Evolutionary conservation across 139 green algal genomes (phyloP).

Genomic region (Chlamydomonas asymmetrica): DNA sequence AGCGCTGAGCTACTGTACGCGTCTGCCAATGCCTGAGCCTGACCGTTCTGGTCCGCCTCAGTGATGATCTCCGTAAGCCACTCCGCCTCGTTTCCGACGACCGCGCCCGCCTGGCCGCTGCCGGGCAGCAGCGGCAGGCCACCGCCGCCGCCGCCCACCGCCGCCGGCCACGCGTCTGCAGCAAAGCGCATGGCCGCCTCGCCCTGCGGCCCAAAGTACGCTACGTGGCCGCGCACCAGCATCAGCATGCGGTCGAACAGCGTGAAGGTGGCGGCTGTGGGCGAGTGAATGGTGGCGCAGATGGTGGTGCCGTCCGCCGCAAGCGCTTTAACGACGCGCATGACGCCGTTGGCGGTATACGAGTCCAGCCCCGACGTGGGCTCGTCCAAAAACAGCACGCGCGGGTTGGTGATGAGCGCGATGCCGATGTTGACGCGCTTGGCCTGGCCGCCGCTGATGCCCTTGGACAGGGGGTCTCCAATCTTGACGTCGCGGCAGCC

Average conservation of each 20-base stretch:
- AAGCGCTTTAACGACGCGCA: slow-evolving; percentile 34
- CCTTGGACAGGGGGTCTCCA: slow-evolving; percentile 42
- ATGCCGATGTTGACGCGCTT: slow-evolving; percentile 69
- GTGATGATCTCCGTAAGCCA: slow-evolving; percentile 24
- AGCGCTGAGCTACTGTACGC: slow-evolving; percentile 2
- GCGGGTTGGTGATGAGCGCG: slow-evolving; percentile 64
- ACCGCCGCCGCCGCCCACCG: neutral
- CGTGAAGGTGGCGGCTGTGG: slow-evolving; percentile 65
- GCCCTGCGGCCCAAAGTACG: slow-evolving; percentile 55
- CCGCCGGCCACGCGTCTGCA: neutral
- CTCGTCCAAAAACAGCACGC: slow-evolving; percentile 70
- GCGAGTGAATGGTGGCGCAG: slow-evolving; percentile 76
- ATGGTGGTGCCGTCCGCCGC: slow-evolving; percentile 57
- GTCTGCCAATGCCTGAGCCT: slow-evolving; percentile 3
- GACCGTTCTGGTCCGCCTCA: slow-evolving; percentile 18
- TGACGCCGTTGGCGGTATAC: slow-evolving; percentile 65
- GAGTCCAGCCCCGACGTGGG: slow-evolving; percentile 69
- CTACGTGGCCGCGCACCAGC: slow-evolving; percentile 44
- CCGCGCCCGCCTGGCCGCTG: neutral
- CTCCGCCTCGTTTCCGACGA: slow-evolving; percentile 24
- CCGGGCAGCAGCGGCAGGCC: no score
- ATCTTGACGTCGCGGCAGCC: slow-evolving; percentile 36
- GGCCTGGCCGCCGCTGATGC: slow-evolving; percentile 55
- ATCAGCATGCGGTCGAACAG: slow-evolving; percentile 70
- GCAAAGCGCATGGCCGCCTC: slow-evolving; percentile 9